Evolutionary conservation across 768 basidiomycete genomes (phyloP), one percentile per base, ranked within the genome.

Genomic region (Pleurotus tuoliensis): DNA sequence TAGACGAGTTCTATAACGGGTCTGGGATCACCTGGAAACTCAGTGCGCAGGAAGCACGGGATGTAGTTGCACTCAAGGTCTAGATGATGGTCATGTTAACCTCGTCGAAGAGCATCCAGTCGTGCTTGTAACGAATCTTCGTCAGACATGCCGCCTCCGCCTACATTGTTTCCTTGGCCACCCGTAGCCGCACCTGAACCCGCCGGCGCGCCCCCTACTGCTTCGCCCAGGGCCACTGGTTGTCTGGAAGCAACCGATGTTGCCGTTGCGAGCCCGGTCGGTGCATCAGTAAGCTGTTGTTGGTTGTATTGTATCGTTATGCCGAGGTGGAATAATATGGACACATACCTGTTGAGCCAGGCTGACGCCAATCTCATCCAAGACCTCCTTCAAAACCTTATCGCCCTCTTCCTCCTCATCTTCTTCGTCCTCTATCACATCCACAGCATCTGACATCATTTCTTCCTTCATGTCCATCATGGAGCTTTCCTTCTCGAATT

Each of bases 401-500:
- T 98, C 95, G 12, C 94, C 87, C 66, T 98, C 97, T 60, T 89
- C 90, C 63, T 98, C 97, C 71, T 98, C 96, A 50, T 96, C 95
- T 65, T 95, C 96, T 64, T 95, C 95, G 73, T 94, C 94, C 61
- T 95, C 92, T 89, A 98, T 96, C 48, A 90, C 95, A 64, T 98
- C 97, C 13, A 98, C 90, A 12, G 94, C 90, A 59, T 98, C 97
- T 18, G 91, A 92, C 97, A 98, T 99, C 92, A 98, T 98, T 70
- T 97, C 96, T 73, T 98, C 97, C 71, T 98, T 99, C 97, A 99
- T 98, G 73, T 99, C 97, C 97, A 99, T 99, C 73, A 88, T 93
- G 4, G 93, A 86, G 63, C 90, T 96, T 73, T 99, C 97, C 66
- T 86, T 89, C 76, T 99, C 97, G 65, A 99, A 99, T 46, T 99